Evolutionary conservation across 805 yeast genomes (phyloP).

Genomic region (Metschnikowia gelsemii): DNA sequence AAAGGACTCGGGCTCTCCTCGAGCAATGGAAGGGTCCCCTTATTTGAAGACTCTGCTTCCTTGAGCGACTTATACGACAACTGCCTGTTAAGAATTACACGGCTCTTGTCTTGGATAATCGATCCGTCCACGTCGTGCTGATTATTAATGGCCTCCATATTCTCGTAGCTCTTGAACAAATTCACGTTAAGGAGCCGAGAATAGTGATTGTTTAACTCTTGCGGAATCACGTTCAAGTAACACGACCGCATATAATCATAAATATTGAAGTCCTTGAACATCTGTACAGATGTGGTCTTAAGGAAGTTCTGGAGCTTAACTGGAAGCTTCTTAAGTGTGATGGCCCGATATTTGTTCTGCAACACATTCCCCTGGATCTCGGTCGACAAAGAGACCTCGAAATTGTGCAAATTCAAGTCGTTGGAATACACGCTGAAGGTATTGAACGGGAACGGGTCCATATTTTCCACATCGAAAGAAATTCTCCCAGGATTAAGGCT

Average conservation of each 20-base stretch:
- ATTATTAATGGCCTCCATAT: slow-evolving; percentile 29
- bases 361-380: slow-evolving; percentile 27
- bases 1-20: background rate
- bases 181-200: slow-evolving; percentile 35
- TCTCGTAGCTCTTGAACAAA: slow-evolving; percentile 39
- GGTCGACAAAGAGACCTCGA: slow-evolving; percentile 30
- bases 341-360: slow-evolving; percentile 24
- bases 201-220: slow-evolving; percentile 37
- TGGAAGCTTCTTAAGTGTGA: slow-evolving; percentile 31
- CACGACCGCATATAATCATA: slow-evolving; percentile 42
- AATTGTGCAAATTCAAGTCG: slow-evolving; percentile 39
- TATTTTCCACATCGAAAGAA: slow-evolving; percentile 16
- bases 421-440: slow-evolving; percentile 34
- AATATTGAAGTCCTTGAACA: slow-evolving; percentile 34
- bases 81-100: slow-evolving; percentile 18
- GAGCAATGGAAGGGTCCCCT: background rate
- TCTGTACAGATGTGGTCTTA: slow-evolving; percentile 29
- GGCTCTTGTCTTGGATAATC: slow-evolving; percentile 19
- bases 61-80: slow-evolving; percentile 20
- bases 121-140: slow-evolving; percentile 30
- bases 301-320: slow-evolving; percentile 36
- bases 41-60: background rate
- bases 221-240: slow-evolving; percentile 37
- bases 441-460: slow-evolving; percentile 39
- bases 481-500: slow-evolving; percentile 22